A percentile compares a stretch with the other conserved stretches of the same genome.
Conservation (phyloP, 176 grass and related monocot genomes). For the Saccharum spontaneum region DNA sequence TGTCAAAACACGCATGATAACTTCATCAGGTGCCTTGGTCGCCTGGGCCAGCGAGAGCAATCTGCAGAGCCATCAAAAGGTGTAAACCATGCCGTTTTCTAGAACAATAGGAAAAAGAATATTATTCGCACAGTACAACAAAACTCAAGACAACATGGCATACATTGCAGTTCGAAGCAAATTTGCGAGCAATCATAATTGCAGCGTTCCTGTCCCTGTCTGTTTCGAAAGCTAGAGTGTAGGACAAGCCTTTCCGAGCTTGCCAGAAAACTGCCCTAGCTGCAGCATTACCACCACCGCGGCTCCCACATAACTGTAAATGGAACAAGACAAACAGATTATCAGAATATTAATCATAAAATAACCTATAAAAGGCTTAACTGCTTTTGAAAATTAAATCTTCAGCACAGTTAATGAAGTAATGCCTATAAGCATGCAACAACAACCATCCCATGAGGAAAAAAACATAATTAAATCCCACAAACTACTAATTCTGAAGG, state of each 20-base stretch:
- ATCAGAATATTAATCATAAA: constrained; percentile 22
- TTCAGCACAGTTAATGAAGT: background rate
- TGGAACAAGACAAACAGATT: constrained; percentile 32
- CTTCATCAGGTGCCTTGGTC: constrained; percentile 46
- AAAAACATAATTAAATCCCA: background rate
- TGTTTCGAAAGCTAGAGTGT: constrained; percentile 78
- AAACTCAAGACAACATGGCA: background rate
- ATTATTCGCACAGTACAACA: background rate
- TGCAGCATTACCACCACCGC: constrained; percentile 81
- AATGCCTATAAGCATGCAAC: background rate
- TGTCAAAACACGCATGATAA: constrained; percentile 4
- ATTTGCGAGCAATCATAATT: constrained; percentile 84
- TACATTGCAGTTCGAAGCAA: constrained; percentile 86
- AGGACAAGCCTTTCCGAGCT: constrained; percentile 63
- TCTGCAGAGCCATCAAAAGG: constrained; percentile 32
- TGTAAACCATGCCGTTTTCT: background rate
- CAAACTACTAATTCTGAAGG: background rate
- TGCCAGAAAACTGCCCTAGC: constrained; percentile 83
- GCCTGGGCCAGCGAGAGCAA: constrained; percentile 66
- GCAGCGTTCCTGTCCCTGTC: constrained; percentile 92
- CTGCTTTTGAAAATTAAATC: background rate
- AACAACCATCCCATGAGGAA: background rate
- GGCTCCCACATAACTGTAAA: constrained; percentile 78
- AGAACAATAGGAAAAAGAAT: background rate
- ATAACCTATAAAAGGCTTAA: background rate